Evolutionary conservation across 495 filamentous ascomycete species (phyloP).

Genomic region (Hypomontagnella monticulosa): DNA sequence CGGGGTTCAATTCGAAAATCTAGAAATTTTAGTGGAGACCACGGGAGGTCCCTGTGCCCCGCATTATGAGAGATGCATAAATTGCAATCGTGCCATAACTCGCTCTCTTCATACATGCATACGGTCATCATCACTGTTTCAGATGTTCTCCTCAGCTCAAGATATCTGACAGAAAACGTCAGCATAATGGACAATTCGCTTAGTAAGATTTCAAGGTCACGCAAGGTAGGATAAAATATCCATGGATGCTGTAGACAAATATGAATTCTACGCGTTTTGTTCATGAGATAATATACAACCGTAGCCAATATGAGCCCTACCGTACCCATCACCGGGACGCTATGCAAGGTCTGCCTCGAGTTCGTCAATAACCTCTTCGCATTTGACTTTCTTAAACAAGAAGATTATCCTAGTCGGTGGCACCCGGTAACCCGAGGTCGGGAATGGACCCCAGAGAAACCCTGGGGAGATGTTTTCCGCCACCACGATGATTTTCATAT

Average conservation of each 20-base stretch:
- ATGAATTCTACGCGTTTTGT: too few relatives aligned
- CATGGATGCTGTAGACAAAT: too few relatives aligned
- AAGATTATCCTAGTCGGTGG: slow-evolving; percentile 17
- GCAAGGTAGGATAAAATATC: too few relatives aligned
- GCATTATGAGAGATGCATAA: background rate
- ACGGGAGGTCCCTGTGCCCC: slow-evolving; percentile 15
- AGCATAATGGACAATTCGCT: too few relatives aligned
- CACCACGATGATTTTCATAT: slow-evolving; percentile 22
- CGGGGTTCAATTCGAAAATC: slow-evolving; percentile 9
- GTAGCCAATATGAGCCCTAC: slow-evolving; percentile 12
- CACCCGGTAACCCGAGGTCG: background rate
- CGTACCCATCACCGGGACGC: slow-evolving; percentile 8
- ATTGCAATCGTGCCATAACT: background rate
- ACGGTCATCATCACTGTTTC: too few relatives aligned
- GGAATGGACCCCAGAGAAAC: slow-evolving; percentile 1
- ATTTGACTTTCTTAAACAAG: slow-evolving; percentile 17
- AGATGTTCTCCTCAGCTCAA: too few relatives aligned
- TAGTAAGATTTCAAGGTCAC: too few relatives aligned
- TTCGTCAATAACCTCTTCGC: slow-evolving; percentile 30
- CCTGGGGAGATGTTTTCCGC: slow-evolving; percentile 25
- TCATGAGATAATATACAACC: background rate
- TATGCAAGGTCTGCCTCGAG: slow-evolving; percentile 30
- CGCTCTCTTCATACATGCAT: too few relatives aligned
- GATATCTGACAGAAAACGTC: too few relatives aligned
- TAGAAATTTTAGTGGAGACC: slow-evolving; percentile 23